Base-by-base conservation (phyloP, 208 protist species). In the Trypanosomatidae sp. region DNA sequence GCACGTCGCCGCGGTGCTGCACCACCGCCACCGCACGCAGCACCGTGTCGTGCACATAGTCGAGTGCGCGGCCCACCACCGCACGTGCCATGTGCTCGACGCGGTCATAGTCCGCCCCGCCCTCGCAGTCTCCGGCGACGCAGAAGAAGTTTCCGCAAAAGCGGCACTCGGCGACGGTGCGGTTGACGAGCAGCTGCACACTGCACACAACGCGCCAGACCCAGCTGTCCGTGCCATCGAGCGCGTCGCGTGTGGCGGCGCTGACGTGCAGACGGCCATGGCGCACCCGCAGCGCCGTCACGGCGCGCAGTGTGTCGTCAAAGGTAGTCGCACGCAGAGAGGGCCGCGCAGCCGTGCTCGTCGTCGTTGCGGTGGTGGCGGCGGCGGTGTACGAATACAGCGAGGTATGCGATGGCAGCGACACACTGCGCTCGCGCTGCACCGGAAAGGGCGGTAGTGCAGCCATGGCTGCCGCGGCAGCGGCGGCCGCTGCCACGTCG, bases 61-160 rank as follows among this genome's bases (percentile, higher is more conserved):
- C 20, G 15, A 92, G 46, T 15, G 69, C 49, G 6, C 48, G 24
- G 35, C 51, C 58, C 2, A 92, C 55, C 35, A 92, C 70, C 21
- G 56, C 55, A 11, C 67, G 66, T 20, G 74, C 53, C 18, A 92
- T 63, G 7, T 30, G 41, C 62, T 92, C 77, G 4, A 56, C 57
- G 24, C 56, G 63, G 18, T 55, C 62, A 55, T 61, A 81, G 45
- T 80, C 65, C 43, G 63, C 68, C 1, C 54, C 53, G 22, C 62
- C 64, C 37, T 69, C 75, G 13, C 51, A 33, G 5, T 77, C 56
- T 30, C 54, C 62, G 11, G 60, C 43, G 13, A 67, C 49, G 39
- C 63, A 87, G 47, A 92, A 92, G 53, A 92, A 92, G 57, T 66
- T 70, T 48, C 58, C 52, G 44, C 87, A 75, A 28, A 92, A 92